A percentile compares a stretch with the other conserved stretches of the same genome.
These are phyloP conservation scores for Lachancea sp. DNA, from an alignment of 805 yeast species.

Conservation along the genomic window DNA sequence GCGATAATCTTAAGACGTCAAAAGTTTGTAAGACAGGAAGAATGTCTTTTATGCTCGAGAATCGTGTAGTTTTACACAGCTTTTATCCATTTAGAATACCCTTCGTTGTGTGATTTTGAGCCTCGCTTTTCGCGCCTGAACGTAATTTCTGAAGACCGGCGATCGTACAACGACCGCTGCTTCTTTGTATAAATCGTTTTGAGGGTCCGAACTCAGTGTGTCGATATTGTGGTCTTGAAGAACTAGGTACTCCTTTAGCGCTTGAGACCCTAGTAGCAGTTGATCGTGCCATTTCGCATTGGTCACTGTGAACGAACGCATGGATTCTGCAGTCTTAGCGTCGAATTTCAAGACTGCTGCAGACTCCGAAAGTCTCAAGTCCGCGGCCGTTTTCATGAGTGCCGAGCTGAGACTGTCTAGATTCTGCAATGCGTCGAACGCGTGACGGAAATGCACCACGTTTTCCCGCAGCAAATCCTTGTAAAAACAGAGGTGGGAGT, in stretches of 20 bases:
- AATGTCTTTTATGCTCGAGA: no score
- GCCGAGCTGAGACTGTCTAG: constrained; percentile 13
- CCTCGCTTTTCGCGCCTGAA: constrained; percentile 15
- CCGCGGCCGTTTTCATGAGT: no score
- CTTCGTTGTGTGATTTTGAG: constrained; percentile 18
- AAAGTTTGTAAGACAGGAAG: no score
- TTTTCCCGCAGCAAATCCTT: constrained; percentile 14
- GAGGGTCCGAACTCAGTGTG: neutral
- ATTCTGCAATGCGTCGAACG: constrained; percentile 18
- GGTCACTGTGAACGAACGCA: constrained; percentile 14
- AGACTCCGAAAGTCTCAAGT: no score
- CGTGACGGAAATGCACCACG: constrained; percentile 17
- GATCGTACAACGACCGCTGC: constrained; percentile 3
- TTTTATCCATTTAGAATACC: constrained; percentile 14
- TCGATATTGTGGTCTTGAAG: constrained; percentile 1
- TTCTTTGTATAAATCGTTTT: neutral
- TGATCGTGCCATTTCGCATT: constrained; percentile 16
- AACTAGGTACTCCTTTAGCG: constrained; percentile 13
- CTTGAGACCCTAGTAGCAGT: constrained; percentile 13
- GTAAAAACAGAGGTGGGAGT: constrained; percentile 12
- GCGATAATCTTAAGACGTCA: no score
- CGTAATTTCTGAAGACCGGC: constrained; percentile 10
- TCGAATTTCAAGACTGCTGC: constrained; percentile 16
- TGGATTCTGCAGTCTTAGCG: constrained; percentile 10
- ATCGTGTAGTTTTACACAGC: no score